Evolutionary conservation across 2,329 filamentous ascomycete genomes (phyloP), one percentile per base, ranked within the genome.

Genomic region (Thermomyces lanuginosus): DNA sequence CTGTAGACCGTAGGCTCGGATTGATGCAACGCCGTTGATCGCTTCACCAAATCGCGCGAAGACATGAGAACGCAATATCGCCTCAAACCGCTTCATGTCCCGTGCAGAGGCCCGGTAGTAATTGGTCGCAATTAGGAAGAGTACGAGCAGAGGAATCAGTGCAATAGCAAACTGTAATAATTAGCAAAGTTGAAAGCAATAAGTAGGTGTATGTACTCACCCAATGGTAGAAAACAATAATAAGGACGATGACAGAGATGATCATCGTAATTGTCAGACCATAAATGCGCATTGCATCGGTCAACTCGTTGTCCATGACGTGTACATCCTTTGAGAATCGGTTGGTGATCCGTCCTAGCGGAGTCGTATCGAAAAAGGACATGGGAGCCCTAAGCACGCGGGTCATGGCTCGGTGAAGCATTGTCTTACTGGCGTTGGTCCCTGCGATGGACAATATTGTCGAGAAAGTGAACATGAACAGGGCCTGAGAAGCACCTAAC

Each of bases 291-390:
- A 93, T 81, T 3, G 81, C 76, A 42, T 93, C 86, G 0, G 77
- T 77, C 22, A 93, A 58, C 31, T 74, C 81, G 50, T 92, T 92
- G 56, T 95, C 89, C 82, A 95, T 91, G 30, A 89, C 81, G 44
- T 93, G 82, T 21, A 95, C 79, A 44, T 98, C 89, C 40, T 86
- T 77, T 16, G 82, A 91, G 55, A 95, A 95, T 9, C 89, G 79
- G 50, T 95, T 95, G 12, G 83, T 92, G 49, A 95, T 93, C 19
- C 86, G 76, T 11, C 89, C 89, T 1, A 95, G 66, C 0, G 89
- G 89, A 1, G 89, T 95, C 0, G 89, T 95, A 43, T 98, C 89
- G 56, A 95, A 95, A 58, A 95, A 95, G 4, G 79, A 77, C 82
- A 76, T 75, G 1, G 72, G 72, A 3, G 72, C 72, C 24, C 71